Conservation (phyloP, 768 basidiomycete species). For the Cubamyces lactineus region DNA sequence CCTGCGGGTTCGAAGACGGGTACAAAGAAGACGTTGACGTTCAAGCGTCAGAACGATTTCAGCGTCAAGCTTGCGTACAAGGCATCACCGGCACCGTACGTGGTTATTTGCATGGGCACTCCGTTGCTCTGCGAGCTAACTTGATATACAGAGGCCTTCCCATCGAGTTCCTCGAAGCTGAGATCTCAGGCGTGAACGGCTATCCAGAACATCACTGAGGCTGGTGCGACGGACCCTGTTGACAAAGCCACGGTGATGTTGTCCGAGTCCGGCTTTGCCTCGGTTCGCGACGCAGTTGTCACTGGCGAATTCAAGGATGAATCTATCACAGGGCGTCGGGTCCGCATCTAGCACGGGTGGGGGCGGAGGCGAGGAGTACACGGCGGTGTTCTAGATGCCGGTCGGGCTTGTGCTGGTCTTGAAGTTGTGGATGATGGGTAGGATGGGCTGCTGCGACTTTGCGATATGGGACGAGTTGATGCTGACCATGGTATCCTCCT, state of each 20-base stretch:
- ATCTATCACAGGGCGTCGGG: constrained; percentile 73
- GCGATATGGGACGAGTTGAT: not conserved
- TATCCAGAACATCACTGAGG: constrained; percentile 80
- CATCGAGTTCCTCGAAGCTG: constrained; percentile 70
- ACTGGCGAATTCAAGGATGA: constrained; percentile 84
- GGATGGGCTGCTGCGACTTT: not conserved
- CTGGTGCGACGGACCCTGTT: constrained; percentile 78
- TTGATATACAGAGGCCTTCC: constrained; percentile 76
- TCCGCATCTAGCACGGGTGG: no score
- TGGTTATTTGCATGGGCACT: constrained; percentile 21
- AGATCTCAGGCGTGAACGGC: constrained; percentile 76
- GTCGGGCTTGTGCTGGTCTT: no score
- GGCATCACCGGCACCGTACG: constrained; percentile 61
- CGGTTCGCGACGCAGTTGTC: constrained; percentile 76
- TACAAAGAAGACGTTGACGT: constrained; percentile 82
- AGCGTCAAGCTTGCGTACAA: constrained; percentile 79
- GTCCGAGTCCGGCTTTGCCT: constrained; percentile 86
- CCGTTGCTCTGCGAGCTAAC: no score
- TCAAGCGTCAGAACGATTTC: constrained; percentile 87
- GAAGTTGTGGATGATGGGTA: no score
- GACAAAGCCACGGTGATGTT: constrained; percentile 84
- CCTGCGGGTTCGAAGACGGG: constrained; percentile 75
- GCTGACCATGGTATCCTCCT: constrained; percentile 7
- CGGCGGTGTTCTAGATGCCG: no score
- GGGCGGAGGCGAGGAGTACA: no score